These are phyloP conservation scores for Sequoia sempervirens DNA, from an alignment of 75 land plant genomes.

Conservation along the genomic window DNA sequence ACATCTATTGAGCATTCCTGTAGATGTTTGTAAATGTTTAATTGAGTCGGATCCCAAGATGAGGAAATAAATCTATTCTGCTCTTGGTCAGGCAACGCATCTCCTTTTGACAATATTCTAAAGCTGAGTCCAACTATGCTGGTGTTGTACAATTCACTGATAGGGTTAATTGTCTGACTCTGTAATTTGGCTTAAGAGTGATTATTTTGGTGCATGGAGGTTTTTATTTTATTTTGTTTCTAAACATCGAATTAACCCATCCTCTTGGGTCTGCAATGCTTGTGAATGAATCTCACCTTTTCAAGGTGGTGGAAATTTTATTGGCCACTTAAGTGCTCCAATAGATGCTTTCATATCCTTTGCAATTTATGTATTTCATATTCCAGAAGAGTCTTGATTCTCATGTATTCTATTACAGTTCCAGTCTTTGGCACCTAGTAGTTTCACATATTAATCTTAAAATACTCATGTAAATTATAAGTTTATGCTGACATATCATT, in stretches of 20 bases:
- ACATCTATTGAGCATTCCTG: neutral
- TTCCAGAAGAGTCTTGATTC: neutral
- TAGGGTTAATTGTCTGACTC: neutral
- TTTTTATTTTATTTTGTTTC: neutral
- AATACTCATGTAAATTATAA: neutral
- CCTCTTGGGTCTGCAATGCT: neutral
- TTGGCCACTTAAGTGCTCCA: neutral
- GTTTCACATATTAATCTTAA: neutral
- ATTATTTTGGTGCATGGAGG: neutral
- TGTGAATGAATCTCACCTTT: neutral
- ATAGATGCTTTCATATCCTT: neutral
- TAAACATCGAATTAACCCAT: neutral
- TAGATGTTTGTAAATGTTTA: neutral
- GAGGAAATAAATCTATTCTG: neutral
- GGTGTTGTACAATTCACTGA: neutral
- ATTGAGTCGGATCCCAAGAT: neutral
- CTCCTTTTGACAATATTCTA: neutral
- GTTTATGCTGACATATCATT: neutral
- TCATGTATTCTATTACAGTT: neutral
- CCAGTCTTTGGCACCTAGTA: neutral
- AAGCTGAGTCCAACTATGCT: neutral
- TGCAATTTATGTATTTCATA: neutral
- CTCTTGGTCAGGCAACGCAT: neutral
- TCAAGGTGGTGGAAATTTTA: neutral
- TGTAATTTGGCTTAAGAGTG: neutral